Conservation (phyloP, 2,329 filamentous ascomycete species). For the Emmonsia crescens region DNA sequence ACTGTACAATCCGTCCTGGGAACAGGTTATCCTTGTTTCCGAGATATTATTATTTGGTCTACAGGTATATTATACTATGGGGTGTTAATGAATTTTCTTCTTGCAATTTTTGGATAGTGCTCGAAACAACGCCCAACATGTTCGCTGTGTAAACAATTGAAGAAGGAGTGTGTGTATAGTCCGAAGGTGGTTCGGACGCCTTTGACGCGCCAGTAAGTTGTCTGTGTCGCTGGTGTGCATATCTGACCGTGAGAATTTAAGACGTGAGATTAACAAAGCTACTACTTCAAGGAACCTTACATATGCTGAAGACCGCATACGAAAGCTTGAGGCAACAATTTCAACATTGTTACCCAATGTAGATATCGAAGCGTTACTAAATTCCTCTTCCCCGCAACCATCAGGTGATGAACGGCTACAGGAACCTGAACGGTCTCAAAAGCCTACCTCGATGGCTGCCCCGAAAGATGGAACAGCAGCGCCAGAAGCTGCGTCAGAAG, state of each 20-base stretch:
- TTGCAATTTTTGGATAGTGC: neutral
- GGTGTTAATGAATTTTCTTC: neutral
- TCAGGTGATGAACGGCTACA: slow-evolving; percentile 18
- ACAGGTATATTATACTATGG: neutral
- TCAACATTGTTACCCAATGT: slow-evolving; percentile 22
- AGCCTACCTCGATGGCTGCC: neutral
- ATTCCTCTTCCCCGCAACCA: slow-evolving; percentile 32
- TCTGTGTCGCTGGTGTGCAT: neutral
- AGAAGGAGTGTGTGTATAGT: slow-evolving; percentile 33
- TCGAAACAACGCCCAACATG: slow-evolving; percentile 20
- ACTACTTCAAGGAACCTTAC: slow-evolving; percentile 7
- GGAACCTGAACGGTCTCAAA: neutral
- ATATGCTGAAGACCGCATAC: slow-evolving; percentile 12
- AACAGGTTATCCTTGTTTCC: neutral
- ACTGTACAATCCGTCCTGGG: neutral
- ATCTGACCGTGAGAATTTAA: neutral
- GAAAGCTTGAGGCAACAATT: neutral
- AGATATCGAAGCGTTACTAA: slow-evolving; percentile 25
- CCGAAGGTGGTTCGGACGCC: slow-evolving; percentile 30
- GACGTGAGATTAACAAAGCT: neutral
- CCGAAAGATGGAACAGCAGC: neutral
- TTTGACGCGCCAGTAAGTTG: slow-evolving; percentile 31
- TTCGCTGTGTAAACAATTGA: slow-evolving; percentile 29
- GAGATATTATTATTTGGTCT: neutral
- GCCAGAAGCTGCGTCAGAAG: neutral